Base-by-base conservation (phyloP, 2,329 filamentous ascomycete genomes). In the Rhinocladiella mackenziei region DNA sequence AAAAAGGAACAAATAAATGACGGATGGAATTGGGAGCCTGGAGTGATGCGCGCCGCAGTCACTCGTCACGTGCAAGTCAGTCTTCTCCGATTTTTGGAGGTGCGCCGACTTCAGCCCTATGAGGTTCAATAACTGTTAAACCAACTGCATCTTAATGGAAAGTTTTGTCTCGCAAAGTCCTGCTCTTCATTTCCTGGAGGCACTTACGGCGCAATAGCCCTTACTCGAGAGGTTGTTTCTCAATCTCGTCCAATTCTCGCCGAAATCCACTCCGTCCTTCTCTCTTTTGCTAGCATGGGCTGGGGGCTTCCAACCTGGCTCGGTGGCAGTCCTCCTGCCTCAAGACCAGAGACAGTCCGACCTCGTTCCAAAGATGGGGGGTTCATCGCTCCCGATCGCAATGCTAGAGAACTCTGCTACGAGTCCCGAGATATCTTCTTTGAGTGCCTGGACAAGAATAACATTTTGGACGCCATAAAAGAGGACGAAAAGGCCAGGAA, bases 401-500 rank as follows among this genome's bases (percentile, higher is more conserved):
- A 76, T 53, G 86, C 89, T 65, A 83, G 92, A 60, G 75, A 81
- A 58, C 74, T 78, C 61, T 98, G 92, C 78, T 98, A 91, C 85
- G 84, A 88, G 59, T 82, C 85, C 34, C 81, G 92, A 56, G 92
- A 98, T 69, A 69, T 70, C 52, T 97, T 92, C 75, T 97, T 94
- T 67, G 70, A 73, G 55, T 98, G 92, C 62, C 77, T 98, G 33
- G 89, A 97, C 68, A 76, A 77, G 55, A 76, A 89, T 71, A 71
- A 76, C 61, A 91, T 98, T 56, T 65, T 95, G 54, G 89, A 98
- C 66, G 77, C 78, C 39, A 72, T 87, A 47, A 54, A 69, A 59
- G 70, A 73, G 47, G 77, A 75, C 55, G 74, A 75, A 49, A 75
- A 75, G 45, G 75, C 72, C 43, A 68, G 69, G 50, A 74, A 73